Evolutionary conservation across 805 yeast genomes (phyloP).

Genomic region (Zygosaccharomyces bailii): DNA sequence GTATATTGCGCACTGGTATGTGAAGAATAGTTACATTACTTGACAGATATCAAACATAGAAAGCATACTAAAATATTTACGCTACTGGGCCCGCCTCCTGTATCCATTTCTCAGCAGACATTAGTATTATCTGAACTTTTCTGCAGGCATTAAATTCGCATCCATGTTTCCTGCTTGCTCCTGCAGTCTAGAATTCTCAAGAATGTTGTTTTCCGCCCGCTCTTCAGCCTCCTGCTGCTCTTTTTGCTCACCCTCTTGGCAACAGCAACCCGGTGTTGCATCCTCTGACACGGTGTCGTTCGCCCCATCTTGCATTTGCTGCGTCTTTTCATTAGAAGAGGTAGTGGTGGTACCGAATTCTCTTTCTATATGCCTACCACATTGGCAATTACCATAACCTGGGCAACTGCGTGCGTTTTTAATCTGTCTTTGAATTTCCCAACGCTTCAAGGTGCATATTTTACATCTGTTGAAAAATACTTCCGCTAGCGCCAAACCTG

Average conservation of each 20-base stretch:
- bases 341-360: conserved; percentile 6
- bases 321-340: conserved; percentile 10
- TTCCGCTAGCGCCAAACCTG: conserved; percentile 69
- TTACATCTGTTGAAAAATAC: conserved; percentile 58
- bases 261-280: conserved; percentile 11
- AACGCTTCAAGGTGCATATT: conserved; percentile 30
- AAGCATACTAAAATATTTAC: too few species aligned
- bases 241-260: conserved; percentile 3
- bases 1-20: too few species aligned
- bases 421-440: conserved; percentile 33
- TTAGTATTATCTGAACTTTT: conserved; percentile 17
- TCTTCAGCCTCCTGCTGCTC: conserved; percentile 18
- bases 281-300: conserved; percentile 7
- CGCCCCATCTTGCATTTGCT: conserved; percentile 4
- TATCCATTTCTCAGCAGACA: neutral
- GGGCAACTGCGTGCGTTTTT: conserved; percentile 29
- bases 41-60: too few species aligned
- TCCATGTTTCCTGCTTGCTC: conserved; percentile 36
- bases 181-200: conserved; percentile 26
- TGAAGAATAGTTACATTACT: too few species aligned
- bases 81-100: too few species aligned
- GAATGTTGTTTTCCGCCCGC: conserved; percentile 24
- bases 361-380: conserved; percentile 26
- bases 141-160: conserved; percentile 30
- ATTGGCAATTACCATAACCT: conserved; percentile 28